A percentile compares a stretch with the other conserved stretches of the same genome.
Conservation (phyloP, 2,329 filamentous ascomycete species). For the Lojkania enalia region DNA sequence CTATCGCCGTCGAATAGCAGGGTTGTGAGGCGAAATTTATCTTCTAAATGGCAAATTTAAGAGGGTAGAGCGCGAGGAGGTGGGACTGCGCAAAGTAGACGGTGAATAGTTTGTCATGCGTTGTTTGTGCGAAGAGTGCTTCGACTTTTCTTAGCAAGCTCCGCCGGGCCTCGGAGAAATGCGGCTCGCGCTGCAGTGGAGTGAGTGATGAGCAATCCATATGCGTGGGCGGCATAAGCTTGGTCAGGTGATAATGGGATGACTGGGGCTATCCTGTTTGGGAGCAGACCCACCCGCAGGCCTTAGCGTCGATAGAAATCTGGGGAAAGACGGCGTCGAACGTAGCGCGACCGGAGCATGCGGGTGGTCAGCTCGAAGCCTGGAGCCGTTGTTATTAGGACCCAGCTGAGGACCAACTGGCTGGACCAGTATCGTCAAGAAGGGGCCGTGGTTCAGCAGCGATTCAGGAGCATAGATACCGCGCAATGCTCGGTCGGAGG, state of each 20-base stretch:
- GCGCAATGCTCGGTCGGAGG: too few relatives aligned
- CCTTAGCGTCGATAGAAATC: background rate
- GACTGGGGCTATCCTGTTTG: too few relatives aligned
- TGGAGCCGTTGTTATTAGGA: too few relatives aligned
- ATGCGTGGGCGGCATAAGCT: background rate
- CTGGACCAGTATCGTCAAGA: too few relatives aligned
- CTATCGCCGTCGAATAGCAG: constrained; percentile 7
- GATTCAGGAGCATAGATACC: too few relatives aligned
- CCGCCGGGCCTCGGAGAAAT: constrained; percentile 34
- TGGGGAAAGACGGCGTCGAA: background rate
- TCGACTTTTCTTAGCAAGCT: constrained; percentile 23
- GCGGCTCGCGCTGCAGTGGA: constrained; percentile 16
- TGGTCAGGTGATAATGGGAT: background rate
- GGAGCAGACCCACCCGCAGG: background rate
- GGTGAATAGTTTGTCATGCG: constrained; percentile 21
- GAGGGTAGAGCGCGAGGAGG: background rate
- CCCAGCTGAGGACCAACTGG: too few relatives aligned
- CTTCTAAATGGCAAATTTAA: background rate
- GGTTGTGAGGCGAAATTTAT: background rate
- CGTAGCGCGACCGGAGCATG: too few relatives aligned
- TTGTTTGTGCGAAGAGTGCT: constrained; percentile 1
- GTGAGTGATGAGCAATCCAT: constrained; percentile 21
- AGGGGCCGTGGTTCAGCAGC: too few relatives aligned
- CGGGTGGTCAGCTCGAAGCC: too few relatives aligned
- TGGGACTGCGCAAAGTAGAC: constrained; percentile 10